A percentile compares a stretch with the other conserved stretches of the same genome.
These are phyloP conservation scores for Carex parvula DNA, from an alignment of 176 grass and related monocot species.

Conservation along the genomic window DNA sequence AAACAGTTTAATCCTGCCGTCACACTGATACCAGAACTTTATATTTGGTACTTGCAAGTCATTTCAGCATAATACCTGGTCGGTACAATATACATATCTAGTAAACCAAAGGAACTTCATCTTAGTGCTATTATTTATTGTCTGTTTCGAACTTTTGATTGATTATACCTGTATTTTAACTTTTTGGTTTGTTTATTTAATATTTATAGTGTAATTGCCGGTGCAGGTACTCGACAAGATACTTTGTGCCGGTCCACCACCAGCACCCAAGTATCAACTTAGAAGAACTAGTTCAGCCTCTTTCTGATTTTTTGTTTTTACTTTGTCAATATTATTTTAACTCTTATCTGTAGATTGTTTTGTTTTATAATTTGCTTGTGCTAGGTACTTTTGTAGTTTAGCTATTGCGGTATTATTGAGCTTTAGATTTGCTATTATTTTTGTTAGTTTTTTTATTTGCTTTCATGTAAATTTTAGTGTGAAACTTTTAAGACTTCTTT, in stretches of 20 bases:
- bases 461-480: conserved; percentile 21
- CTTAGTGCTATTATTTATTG: not conserved
- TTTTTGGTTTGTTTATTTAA: not conserved
- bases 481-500: not conserved
- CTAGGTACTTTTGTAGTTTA: conserved; percentile 12
- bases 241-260: conserved; percentile 37
- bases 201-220: not conserved
- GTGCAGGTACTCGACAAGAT: conserved; percentile 77
- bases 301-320: conserved; percentile 38
- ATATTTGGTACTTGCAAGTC: not conserved
- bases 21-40: not conserved
- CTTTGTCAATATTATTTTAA: conserved; percentile 25
- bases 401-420: conserved; percentile 31
- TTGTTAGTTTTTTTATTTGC: conserved; percentile 31
- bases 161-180: not conserved
- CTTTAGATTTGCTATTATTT: conserved; percentile 32
- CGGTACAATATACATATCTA: not conserved
- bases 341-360: conserved; percentile 38
- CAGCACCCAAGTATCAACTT: conserved; percentile 73
- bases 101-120: not conserved
- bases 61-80: not conserved
- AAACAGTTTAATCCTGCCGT: not conserved
- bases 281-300: conserved; percentile 70
- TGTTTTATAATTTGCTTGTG: conserved; percentile 37
- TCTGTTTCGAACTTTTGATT: not conserved